phyloP scores from a whole-genome alignment of 2,329 filamentous ascomycete species.

The Fusarium clavum region DNA sequence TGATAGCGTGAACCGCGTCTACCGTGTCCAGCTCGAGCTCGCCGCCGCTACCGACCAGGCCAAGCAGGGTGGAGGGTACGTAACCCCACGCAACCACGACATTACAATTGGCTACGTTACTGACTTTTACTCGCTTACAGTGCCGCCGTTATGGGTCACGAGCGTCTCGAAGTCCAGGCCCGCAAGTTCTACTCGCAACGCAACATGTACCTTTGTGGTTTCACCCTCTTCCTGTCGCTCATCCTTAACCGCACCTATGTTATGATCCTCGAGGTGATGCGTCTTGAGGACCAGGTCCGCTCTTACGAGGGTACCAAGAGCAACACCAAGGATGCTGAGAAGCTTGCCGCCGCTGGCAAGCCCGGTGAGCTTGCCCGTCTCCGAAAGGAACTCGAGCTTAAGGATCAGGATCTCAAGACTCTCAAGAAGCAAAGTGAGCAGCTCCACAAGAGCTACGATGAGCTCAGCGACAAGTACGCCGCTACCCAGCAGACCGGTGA shows the following conservation, averaged over 20 bases:
- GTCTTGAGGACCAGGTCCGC: constrained; percentile 93
- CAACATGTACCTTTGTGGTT: constrained; percentile 99
- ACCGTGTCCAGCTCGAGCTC: constrained; percentile 93
- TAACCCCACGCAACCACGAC: constrained; percentile 35
- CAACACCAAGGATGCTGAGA: constrained; percentile 74
- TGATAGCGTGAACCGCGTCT: constrained; percentile 95
- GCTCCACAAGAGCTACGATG: constrained; percentile 85
- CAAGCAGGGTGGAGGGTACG: constrained; percentile 60
- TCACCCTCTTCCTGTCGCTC: constrained; percentile 97
- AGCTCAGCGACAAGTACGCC: constrained; percentile 84
- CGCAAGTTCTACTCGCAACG: constrained; percentile 99
- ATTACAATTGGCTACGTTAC: constrained; percentile 16
- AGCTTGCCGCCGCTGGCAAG: constrained; percentile 78
- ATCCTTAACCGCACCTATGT: constrained; percentile 99
- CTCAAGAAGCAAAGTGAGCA: constrained; percentile 94
- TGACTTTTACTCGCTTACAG: constrained; percentile 47
- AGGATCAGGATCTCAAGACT: constrained; percentile 85
- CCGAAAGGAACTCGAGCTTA: constrained; percentile 77
- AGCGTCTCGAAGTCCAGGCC: constrained; percentile 97
- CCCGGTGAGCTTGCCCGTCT: constrained; percentile 79
- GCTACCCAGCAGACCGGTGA: constrained; percentile 63
- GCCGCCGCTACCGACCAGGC: constrained; percentile 73
- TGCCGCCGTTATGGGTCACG: constrained; percentile 83
- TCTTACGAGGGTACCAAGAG: constrained; percentile 72
- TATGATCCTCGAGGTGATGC: constrained; percentile 92